Conservation (phyloP, 2,329 filamentous ascomycete species). For the Golovinomyces cichoracearum region DNA sequence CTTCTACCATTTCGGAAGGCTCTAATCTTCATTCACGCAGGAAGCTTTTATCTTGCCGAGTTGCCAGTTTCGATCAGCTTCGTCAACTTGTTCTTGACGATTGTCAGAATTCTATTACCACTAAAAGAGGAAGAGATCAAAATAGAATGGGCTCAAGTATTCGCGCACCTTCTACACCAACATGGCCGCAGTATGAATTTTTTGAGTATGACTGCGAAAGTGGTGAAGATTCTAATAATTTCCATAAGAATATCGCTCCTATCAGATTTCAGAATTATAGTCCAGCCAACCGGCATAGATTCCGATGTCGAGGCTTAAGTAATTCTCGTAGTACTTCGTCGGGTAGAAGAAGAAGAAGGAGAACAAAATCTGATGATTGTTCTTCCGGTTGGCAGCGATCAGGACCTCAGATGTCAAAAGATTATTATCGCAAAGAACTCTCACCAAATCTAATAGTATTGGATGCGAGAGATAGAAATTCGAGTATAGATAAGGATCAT, state of each 20-base stretch:
- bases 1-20: not conserved
- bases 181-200: not conserved
- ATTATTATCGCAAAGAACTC: not conserved
- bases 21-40: not conserved
- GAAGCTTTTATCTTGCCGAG: slow-evolving; percentile 11
- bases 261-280: not conserved
- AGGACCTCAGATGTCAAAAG: not conserved
- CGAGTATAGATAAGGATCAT: slow-evolving; percentile 31
- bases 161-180: slow-evolving; percentile 54
- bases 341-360: not conserved
- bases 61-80: slow-evolving; percentile 18
- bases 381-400: not conserved
- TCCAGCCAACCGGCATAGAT: not conserved
- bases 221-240: slow-evolving; percentile 31
- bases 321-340: not conserved
- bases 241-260: not conserved
- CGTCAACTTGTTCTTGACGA: slow-evolving; percentile 17
- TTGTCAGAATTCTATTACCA: slow-evolving; percentile 17
- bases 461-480: slow-evolving; percentile 26
- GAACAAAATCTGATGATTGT: not conserved
- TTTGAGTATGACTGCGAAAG: slow-evolving; percentile 37
- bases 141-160: slow-evolving; percentile 30
- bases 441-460: slow-evolving; percentile 18
- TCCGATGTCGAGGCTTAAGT: not conserved
- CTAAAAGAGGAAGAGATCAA: slow-evolving; percentile 33